These are phyloP conservation scores for Fusarium sublunatum DNA, from an alignment of 2,329 filamentous ascomycete genomes.

Conservation along the genomic window DNA sequence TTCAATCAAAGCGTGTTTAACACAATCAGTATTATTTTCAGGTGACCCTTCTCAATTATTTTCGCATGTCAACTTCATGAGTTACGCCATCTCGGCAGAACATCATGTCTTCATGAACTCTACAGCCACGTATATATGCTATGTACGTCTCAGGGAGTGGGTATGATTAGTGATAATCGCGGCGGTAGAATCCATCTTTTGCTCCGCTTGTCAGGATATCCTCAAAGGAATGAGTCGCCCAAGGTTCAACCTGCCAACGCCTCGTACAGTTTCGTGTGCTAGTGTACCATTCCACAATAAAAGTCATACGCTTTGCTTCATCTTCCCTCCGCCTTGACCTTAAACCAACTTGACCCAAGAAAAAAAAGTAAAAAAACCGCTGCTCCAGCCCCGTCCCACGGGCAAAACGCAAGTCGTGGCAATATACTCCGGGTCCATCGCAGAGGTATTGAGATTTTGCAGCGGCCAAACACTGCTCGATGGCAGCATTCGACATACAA, in stretches of 20 bases:
- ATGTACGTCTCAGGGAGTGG: constrained; percentile 41
- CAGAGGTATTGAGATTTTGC: constrained; percentile 10
- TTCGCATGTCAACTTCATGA: constrained; percentile 32
- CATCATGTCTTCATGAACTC: constrained; percentile 32
- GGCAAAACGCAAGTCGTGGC: constrained; percentile 17
- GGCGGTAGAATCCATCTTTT: constrained; percentile 40
- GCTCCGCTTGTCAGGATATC: constrained; percentile 25
- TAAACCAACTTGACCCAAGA: constrained; percentile 29
- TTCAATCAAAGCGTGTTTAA: background rate
- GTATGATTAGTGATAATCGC: constrained; percentile 43
- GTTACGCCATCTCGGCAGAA: constrained; percentile 13
- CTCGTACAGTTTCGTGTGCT: constrained; percentile 45
- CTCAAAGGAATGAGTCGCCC: constrained; percentile 27
- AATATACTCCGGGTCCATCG: constrained; percentile 19
- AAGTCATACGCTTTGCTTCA: constrained; percentile 44
- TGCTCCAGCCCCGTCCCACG: background rate
- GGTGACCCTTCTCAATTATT: constrained; percentile 33
- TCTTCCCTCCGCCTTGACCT: constrained; percentile 20
- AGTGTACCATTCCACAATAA: constrained; percentile 41
- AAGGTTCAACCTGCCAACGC: constrained; percentile 42
- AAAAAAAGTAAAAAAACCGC: constrained; percentile 15
- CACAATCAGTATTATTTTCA: background rate
- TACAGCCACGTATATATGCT: constrained; percentile 45
- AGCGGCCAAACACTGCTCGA: constrained; percentile 3
- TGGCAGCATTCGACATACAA: constrained; percentile 10